These are phyloP conservation scores for Echinosophora koreensis DNA, from an alignment of 306 rosid genomes.

Conservation along the genomic window DNA sequence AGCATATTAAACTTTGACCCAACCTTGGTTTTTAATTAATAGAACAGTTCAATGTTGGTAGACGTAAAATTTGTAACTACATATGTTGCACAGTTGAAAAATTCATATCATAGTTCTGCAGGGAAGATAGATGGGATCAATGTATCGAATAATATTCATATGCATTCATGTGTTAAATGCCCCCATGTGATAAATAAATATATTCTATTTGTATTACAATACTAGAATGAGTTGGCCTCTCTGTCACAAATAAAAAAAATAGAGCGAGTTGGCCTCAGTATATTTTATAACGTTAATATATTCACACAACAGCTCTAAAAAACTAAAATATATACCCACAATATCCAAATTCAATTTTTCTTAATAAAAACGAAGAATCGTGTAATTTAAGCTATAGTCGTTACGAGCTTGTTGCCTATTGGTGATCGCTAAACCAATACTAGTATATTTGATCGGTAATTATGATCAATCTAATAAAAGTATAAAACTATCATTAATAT, in stretches of 20 bases:
- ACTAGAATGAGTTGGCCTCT: neutral
- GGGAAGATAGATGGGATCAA: neutral
- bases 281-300: neutral
- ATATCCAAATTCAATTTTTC: neutral
- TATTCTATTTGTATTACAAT: neutral
- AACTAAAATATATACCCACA: neutral
- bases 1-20: constrained; percentile 29
- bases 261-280: neutral
- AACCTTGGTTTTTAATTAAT: neutral
- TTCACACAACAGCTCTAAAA: neutral
- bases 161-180: neutral
- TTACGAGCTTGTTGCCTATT: neutral
- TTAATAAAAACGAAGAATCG: neutral
- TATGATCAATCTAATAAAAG: neutral
- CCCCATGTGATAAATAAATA: constrained; percentile 19
- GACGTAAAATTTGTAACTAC: constrained; percentile 1
- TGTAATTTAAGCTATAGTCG: neutral
- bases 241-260: too few species aligned
- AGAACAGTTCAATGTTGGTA: neutral
- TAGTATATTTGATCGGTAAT: neutral
- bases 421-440: neutral
- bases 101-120: neutral
- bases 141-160: neutral
- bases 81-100: neutral
- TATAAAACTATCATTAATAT: too few species aligned